Base-by-base conservation (phyloP, 2,329 filamentous ascomycete genomes). In the Colletotrichum sp. region DNA sequence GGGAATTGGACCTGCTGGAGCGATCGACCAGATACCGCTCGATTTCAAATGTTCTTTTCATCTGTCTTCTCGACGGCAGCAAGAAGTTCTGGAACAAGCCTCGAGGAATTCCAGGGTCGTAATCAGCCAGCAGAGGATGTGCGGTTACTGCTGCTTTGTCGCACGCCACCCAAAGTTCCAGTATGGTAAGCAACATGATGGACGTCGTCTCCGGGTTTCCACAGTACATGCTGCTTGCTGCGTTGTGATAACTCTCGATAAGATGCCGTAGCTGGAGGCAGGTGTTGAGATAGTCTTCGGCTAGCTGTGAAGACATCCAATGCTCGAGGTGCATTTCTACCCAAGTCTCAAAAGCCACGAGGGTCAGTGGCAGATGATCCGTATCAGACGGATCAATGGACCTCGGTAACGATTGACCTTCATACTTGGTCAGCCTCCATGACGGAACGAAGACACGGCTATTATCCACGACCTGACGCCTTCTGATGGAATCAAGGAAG, bases 141-240 rank as follows among this genome's bases (percentile, higher is more conserved):
- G 16, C 2, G 84, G 80, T 1, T 33, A 33, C 33, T 33, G 87
- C 86, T 3, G 83, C 82, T 66, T 82, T 87, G 74, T 93, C 91
- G 34, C 87, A 86, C 0, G 87, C 88, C 8, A 90, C 78, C 91
- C 91, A 93, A 0, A 93, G 78, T 69, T 92, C 90, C 5, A 91
- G 76, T 1, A 89, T 76, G 0, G 87, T 89, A 1, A 93, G 83
- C 5, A 91, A 72, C 87, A 92, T 91, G 7, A 86, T 74, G 0
- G 91, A 93, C 1, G 82, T 76, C 0, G 80, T 81, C 72, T 89
- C 85, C 0, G 90, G 87, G 3, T 86, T 83, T 0, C 65, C 73
- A 0, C 67, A 4, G 58, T 91, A 91, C 0, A 38, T 9, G 0
- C 2, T 0, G 1, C 33, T 54, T 0, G 84, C 84, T 5, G 29